phyloP scores from a whole-genome alignment of 2,329 filamentous ascomycete genomes.

The Botrytis cinerea region DNA sequence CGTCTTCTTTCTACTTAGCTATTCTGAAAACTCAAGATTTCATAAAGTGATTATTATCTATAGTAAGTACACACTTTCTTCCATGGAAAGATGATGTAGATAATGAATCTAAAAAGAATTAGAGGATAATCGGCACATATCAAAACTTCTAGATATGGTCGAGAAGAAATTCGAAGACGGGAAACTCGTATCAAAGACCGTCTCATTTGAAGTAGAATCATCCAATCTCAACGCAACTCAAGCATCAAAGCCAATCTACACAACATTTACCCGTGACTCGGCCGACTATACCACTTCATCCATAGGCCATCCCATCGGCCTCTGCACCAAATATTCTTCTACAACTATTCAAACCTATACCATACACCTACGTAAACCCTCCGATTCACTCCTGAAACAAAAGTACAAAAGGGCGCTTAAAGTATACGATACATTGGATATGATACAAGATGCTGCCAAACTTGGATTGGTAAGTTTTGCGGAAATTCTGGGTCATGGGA shows the following conservation, averaged over 20 bases:
- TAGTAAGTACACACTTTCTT: constrained; percentile 8
- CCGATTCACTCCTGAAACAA: constrained; percentile 23
- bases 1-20: constrained; percentile 43
- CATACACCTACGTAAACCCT: constrained; percentile 25
- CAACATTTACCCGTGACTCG: constrained; percentile 24
- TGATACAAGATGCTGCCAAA: constrained; percentile 28
- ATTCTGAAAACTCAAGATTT: constrained; percentile 41
- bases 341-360: constrained; percentile 23
- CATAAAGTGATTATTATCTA: constrained; percentile 37
- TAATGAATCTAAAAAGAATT: not conserved
- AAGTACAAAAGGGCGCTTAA: constrained; percentile 27
- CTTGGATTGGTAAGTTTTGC: constrained; percentile 27
- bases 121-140: constrained; percentile 28
- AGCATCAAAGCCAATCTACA: constrained; percentile 2
- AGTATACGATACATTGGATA: constrained; percentile 27
- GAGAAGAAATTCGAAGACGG: constrained; percentile 13
- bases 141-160: constrained; percentile 13
- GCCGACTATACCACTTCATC: constrained; percentile 22
- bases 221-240: not conserved
- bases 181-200: not conserved
- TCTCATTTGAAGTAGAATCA: not conserved
- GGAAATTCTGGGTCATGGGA: constrained; percentile 25
- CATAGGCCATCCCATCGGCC: constrained; percentile 26
- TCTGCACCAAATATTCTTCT: constrained; percentile 23
- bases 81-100: not conserved